These are phyloP conservation scores for Gomphus bonarii DNA, from an alignment of 1,284 basidiomycete genomes.

Conservation along the genomic window DNA sequence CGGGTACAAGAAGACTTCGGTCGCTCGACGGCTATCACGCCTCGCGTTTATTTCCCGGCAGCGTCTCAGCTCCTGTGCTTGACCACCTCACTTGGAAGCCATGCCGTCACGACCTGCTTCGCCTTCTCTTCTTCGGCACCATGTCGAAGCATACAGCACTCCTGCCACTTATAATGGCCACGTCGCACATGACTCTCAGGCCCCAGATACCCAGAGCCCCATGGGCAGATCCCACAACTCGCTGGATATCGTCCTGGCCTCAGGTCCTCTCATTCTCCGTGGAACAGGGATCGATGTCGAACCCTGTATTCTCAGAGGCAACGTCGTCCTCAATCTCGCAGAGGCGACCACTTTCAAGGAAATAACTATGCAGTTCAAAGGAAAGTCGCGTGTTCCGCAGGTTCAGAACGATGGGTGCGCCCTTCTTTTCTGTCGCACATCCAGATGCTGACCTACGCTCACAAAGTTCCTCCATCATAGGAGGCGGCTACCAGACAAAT, in stretches of 20 bases:
- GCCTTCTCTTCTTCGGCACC: neutral
- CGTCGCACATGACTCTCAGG: neutral
- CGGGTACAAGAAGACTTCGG: too few relatives aligned
- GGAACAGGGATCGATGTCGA: slow-evolving; percentile 81
- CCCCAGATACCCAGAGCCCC: neutral
- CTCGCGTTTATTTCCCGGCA: neutral
- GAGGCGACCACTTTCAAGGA: slow-evolving; percentile 82
- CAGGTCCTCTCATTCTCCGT: slow-evolving; percentile 58
- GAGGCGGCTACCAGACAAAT: slow-evolving; percentile 27
- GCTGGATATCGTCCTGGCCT: slow-evolving; percentile 69
- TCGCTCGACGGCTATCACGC: neutral
- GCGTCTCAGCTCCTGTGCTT: neutral
- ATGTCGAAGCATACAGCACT: neutral
- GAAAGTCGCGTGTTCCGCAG: slow-evolving; percentile 68
- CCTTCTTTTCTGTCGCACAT: slow-evolving; percentile 13
- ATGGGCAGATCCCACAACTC: slow-evolving; percentile 28
- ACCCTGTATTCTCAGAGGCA: slow-evolving; percentile 64
- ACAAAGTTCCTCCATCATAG: slow-evolving; percentile 12
- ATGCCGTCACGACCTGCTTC: neutral
- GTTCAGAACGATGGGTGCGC: slow-evolving; percentile 55
- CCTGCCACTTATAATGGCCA: neutral
- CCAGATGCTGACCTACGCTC: slow-evolving; percentile 12
- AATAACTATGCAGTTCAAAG: slow-evolving; percentile 74
- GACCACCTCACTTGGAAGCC: neutral
- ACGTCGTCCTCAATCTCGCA: slow-evolving; percentile 66